These are phyloP conservation scores for Posidonia oceanica DNA, from an alignment of 116 monocot species.

Conservation along the genomic window DNA sequence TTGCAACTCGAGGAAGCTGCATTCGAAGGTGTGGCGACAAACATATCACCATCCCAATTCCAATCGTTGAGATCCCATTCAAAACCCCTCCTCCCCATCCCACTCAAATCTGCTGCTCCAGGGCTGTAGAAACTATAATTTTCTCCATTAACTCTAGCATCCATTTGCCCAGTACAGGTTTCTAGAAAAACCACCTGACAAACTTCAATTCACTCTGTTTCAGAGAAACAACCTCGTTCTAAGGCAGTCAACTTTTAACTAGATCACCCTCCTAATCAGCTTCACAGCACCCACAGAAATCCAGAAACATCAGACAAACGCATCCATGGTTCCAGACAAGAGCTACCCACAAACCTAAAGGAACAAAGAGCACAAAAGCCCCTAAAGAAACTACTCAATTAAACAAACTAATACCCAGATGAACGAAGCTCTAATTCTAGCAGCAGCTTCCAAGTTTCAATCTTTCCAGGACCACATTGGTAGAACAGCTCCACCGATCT, in stretches of 20 bases:
- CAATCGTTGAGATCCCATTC: conserved; percentile 86
- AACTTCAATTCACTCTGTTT: background rate
- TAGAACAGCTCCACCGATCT: too few relatives aligned
- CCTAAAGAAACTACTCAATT: too few relatives aligned
- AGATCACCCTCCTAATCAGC: conserved; percentile 22
- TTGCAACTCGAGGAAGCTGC: conserved; percentile 23
- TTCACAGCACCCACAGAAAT: conserved; percentile 45
- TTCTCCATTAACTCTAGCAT: conserved; percentile 30
- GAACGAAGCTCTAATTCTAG: too few relatives aligned
- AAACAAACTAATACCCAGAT: too few relatives aligned
- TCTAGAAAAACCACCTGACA: background rate
- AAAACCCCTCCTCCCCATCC: conserved; percentile 25
- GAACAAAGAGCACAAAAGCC: too few relatives aligned
- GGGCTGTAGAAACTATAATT: conserved; percentile 9
- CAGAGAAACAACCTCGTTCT: background rate
- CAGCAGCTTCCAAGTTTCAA: too few relatives aligned
- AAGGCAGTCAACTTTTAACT: too few relatives aligned
- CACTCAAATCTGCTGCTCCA: conserved; percentile 17
- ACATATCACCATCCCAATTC: conserved; percentile 68
- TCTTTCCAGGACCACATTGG: too few relatives aligned
- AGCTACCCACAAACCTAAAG: too few relatives aligned
- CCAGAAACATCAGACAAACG: conserved; percentile 21
- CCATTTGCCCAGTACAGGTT: conserved; percentile 17
- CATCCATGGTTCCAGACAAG: conserved; percentile 16
- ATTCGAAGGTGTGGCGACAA: conserved; percentile 42